A percentile compares a stretch with the other conserved stretches of the same genome.
Conservation (phyloP, 495 filamentous ascomycete species). For the Letharia lupina region DNA sequence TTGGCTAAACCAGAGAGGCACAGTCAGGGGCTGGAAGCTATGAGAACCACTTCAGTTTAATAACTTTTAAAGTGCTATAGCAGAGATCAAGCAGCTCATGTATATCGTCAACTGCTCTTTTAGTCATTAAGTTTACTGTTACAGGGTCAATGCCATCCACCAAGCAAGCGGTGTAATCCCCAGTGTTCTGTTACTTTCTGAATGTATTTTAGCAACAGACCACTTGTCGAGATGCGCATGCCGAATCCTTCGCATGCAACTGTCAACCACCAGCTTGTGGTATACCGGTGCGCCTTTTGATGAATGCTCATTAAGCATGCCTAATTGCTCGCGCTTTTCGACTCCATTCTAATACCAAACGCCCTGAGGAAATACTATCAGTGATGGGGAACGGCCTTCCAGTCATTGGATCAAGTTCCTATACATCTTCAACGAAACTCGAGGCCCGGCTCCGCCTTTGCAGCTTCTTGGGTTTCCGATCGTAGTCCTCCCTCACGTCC, state of each 20-base stretch:
- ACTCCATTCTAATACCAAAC: neutral
- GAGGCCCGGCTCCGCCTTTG: constrained; percentile 25
- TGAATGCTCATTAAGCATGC: neutral
- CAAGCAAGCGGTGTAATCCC: neutral
- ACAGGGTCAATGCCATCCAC: neutral
- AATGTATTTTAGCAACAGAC: neutral
- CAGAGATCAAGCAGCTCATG: neutral
- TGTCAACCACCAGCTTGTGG: neutral
- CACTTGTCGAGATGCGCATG: neutral
- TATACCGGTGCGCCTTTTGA: neutral
- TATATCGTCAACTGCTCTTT: neutral
- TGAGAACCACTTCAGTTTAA: neutral
- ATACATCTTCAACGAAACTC: neutral
- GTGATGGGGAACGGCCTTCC: neutral
- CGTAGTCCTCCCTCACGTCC: constrained; percentile 22
- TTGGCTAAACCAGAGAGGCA: neutral
- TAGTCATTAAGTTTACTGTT: neutral
- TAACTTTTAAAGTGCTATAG: neutral
- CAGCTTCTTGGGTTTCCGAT: constrained; percentile 30
- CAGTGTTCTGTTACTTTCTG: neutral
- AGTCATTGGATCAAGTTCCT: neutral
- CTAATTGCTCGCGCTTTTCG: neutral
- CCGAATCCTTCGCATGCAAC: neutral
- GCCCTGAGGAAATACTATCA: neutral
- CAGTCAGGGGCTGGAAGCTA: neutral